These are phyloP conservation scores for Triglochin maritima DNA, from an alignment of 106 monocot species.

Conservation along the genomic window DNA sequence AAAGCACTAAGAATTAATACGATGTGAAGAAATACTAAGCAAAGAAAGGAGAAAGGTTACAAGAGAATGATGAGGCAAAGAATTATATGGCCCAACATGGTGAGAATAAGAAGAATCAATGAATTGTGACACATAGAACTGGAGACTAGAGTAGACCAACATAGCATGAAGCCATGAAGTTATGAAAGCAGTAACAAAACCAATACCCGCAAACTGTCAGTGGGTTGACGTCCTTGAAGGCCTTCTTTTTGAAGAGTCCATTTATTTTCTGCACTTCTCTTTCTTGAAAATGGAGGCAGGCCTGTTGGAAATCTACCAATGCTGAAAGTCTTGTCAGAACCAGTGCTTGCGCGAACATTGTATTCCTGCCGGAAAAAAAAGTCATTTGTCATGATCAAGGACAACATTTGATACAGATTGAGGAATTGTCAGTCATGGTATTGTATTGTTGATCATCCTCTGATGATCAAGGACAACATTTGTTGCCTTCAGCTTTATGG, in stretches of 20 bases:
- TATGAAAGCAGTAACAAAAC: background rate
- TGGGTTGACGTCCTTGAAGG: slow-evolving; percentile 58
- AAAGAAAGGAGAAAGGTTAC: too few species aligned
- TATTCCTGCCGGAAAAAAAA: slow-evolving; percentile 40
- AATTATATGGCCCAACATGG: too few species aligned
- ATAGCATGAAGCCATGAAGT: background rate
- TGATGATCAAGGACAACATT: too few species aligned
- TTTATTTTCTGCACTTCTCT: slow-evolving; percentile 58
- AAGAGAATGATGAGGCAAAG: too few species aligned
- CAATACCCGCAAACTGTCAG: slow-evolving; percentile 44
- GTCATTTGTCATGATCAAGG: too few species aligned
- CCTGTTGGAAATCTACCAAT: slow-evolving; percentile 72
- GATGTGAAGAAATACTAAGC: too few species aligned
- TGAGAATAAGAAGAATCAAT: too few species aligned
- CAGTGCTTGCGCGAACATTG: slow-evolving; percentile 59
- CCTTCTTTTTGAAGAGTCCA: slow-evolving; percentile 78
- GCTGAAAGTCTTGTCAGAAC: slow-evolving; percentile 41
- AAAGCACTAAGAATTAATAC: too few species aligned
- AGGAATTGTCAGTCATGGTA: too few species aligned
- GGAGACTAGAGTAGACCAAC: background rate
- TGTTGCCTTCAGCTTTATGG: too few species aligned
- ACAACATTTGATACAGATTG: too few species aligned
- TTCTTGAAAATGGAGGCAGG: slow-evolving; percentile 63
- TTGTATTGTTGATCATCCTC: too few species aligned
- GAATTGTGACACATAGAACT: background rate